A percentile compares a stretch with the other conserved stretches of the same genome.
Evolutionary conservation across 1,139 yeast species (phyloP).

Genomic region (Kodamaea sp.): DNA sequence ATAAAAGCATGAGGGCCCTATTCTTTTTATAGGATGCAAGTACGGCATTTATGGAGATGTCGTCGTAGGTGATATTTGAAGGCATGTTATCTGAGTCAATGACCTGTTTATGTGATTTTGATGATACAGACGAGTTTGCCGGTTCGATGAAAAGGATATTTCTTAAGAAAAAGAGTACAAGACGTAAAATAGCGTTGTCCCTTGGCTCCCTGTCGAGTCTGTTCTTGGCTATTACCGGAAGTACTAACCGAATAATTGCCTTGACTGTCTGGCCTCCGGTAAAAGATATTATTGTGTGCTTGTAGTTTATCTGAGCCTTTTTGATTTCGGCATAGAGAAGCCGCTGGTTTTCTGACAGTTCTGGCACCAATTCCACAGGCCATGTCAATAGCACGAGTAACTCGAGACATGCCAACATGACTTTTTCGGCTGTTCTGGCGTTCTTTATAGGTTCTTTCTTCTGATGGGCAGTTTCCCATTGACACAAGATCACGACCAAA

Average conservation of each 20-base stretch:
- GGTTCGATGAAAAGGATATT: conserved; percentile 79
- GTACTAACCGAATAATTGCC: conserved; percentile 69
- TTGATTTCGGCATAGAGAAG: conserved; percentile 59
- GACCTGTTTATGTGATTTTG: conserved; percentile 33
- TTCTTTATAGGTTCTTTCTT: conserved; percentile 28
- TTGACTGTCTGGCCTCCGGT: conserved; percentile 63
- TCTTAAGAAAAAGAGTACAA: conserved; percentile 73
- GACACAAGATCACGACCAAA: conserved; percentile 69
- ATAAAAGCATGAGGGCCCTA: conserved; percentile 68
- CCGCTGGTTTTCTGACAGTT: conserved; percentile 57
- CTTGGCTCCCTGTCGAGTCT: conserved; percentile 62
- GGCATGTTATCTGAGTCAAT: conserved; percentile 50
- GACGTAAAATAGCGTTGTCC: conserved; percentile 71
- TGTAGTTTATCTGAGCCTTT: conserved; percentile 69
- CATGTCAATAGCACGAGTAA: conserved; percentile 82
- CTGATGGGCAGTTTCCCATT: conserved; percentile 57
- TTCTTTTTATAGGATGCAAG: conserved; percentile 61
- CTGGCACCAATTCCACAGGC: conserved; percentile 59
- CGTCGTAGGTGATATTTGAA: conserved; percentile 55
- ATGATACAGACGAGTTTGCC: conserved; percentile 51
- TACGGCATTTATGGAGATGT: conserved; percentile 64
- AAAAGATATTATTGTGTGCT: conserved; percentile 61
- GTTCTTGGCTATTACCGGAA: conserved; percentile 62
- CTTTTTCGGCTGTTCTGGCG: conserved; percentile 50
- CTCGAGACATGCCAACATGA: conserved; percentile 74